Base-by-base conservation (phyloP, 2,329 filamentous ascomycete genomes). In the Stenocarpella maydis region DNA sequence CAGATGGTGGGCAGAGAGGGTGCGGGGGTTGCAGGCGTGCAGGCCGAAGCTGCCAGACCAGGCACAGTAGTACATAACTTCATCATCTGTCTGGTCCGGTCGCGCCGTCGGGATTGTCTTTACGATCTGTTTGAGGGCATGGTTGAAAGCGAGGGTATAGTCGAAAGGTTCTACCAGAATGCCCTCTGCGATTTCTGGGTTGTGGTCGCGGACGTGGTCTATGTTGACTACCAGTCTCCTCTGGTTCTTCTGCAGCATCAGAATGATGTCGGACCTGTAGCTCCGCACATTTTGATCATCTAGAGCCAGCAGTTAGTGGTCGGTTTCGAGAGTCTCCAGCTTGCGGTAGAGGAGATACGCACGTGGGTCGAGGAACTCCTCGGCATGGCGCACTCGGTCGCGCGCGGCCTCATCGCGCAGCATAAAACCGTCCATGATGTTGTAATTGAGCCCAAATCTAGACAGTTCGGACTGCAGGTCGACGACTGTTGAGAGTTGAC, bases 31-130 rank as follows among this genome's bases (percentile, higher is more conserved):
- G 86, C 95, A 98, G 15, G 95, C 88, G 79, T 93, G 96, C 78
- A 98, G 91, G 73, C 97, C 96, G 78, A 99, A 99, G 78, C 94
- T 97, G 73, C 96, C 96, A 67, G 95, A 90, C 83, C 93, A 98
- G n/a, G 96, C 96, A 77, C 96, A 98, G 80, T 99, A 98, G 82
- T 97, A 99, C 75, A 93, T 86, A 50, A 90, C 89, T 78, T 98
- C 95, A 37, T 92, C 90, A 52, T 89, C 87, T 1, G 89, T 90
- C 80, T 97, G 93, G 74, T 91, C 90, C 3, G 91, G 87, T 2
- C 93, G 89, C 49, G 92, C 89, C 75, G 92, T 90, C 14, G 91
- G 90, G 39, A 97, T 84, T 3, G 94, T 92, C 77, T 91, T 88
- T 72, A 98, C 91, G 65, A 98, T 92, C 73, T 96, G 90, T 78